phyloP scores from a whole-genome alignment of 2,329 filamentous ascomycete species.

The Ophiostoma sp. region DNA sequence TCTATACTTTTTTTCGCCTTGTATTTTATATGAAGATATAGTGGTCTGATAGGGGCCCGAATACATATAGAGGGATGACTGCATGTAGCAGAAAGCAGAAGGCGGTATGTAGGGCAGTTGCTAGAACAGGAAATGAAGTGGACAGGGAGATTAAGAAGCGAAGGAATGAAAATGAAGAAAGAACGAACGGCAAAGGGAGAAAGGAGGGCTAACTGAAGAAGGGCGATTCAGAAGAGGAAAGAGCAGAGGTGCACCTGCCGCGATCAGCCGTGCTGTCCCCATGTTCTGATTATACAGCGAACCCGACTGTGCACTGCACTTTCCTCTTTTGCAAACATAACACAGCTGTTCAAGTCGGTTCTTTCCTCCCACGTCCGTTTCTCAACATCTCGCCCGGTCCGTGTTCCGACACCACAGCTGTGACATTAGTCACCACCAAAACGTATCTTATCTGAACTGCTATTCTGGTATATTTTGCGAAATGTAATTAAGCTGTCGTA shows the following conservation, averaged over 20 bases:
- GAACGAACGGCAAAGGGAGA: slow-evolving; percentile 6
- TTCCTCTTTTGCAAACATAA: neutral
- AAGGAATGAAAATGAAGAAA: neutral
- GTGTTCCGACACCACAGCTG: neutral
- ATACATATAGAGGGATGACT: neutral
- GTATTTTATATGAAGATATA: neutral
- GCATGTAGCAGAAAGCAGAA: slow-evolving; percentile 17
- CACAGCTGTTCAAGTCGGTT: neutral
- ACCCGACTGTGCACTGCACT: neutral
- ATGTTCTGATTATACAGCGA: neutral
- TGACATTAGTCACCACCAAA: neutral
- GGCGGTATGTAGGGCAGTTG: slow-evolving; percentile 17
- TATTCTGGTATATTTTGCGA: neutral
- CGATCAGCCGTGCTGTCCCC: neutral
- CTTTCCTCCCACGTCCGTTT: neutral
- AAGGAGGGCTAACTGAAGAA: neutral
- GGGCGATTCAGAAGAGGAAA: neutral
- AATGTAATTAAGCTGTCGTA: neutral
- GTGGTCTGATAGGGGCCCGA: neutral
- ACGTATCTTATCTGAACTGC: neutral
- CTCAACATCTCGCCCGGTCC: neutral
- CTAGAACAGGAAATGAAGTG: slow-evolving; percentile 19
- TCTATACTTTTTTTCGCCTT: neutral
- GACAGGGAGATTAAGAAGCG: neutral
- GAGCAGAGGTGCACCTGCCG: neutral